Conservation (phyloP, 768 basidiomycete genomes). For the Mycena olivaceomarginata region DNA sequence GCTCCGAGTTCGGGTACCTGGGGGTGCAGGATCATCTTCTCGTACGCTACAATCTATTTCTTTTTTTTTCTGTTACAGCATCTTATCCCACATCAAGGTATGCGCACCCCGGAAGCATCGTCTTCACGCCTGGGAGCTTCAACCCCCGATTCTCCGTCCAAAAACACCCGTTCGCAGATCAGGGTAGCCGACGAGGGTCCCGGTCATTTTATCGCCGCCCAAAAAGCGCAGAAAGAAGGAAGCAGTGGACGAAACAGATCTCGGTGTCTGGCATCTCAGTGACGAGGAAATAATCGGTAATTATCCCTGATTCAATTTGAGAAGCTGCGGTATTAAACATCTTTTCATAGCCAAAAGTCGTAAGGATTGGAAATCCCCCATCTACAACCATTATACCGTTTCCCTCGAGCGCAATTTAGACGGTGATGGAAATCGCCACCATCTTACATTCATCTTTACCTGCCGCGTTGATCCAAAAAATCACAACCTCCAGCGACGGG, state of each 20-base stretch:
- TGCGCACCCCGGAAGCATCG: background rate
- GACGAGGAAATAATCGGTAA: background rate
- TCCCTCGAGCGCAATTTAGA: constrained; percentile 15
- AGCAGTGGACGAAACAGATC: background rate
- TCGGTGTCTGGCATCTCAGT: background rate
- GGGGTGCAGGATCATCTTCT: constrained; percentile 1
- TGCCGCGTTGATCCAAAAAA: too few species aligned
- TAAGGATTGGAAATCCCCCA: too few species aligned
- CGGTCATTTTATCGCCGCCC: background rate
- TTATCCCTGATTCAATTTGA: too few species aligned
- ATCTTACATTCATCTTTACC: too few species aligned
- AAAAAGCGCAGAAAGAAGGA: background rate
- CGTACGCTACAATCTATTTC: background rate
- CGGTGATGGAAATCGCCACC: background rate
- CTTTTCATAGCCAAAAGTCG: too few species aligned
- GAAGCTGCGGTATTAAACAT: too few species aligned
- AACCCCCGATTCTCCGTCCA: background rate
- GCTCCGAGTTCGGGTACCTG: constrained; percentile 2
- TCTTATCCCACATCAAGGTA: background rate
- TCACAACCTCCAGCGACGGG: background rate
- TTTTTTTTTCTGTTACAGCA: background rate
- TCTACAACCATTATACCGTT: too few species aligned
- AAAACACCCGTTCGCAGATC: background rate
- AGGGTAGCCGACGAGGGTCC: background rate
- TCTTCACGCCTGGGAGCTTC: background rate